Base-by-base conservation (phyloP, 2,329 filamentous ascomycete genomes). In the Colletotrichum melonis region DNA sequence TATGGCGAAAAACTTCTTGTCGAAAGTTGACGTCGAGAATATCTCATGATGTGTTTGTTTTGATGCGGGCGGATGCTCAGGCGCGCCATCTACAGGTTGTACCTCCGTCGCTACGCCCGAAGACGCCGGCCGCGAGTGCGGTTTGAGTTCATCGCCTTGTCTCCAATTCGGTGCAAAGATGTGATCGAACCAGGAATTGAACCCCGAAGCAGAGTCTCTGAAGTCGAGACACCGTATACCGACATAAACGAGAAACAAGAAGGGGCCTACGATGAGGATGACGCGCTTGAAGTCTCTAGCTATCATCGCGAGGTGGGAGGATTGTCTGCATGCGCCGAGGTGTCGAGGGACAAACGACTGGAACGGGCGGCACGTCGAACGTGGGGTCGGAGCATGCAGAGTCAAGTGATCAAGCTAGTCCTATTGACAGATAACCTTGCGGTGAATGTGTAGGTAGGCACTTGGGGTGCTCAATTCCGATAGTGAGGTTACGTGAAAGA, bases 1-100 rank as follows among this genome's bases (percentile, higher is more conserved):
- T 77, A 91, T 84, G 30, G 75, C 74, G 75, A 90, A 90, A 81
- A 84, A 90, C 38, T 82, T 85, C 42, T 78, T 80, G 75, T 89
- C 81, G 1, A 73, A 60, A 0, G 85, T 88, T 0, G 87, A 86
- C 2, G 79, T 54, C 0, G 89, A 90, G 76, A 82, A 86, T 55
- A 90, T 74, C 73, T 85, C 80, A 56, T 80, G 77, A 66, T 86
- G 81, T 1, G 76, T 75, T 3, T 1, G 26, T 11, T n/a, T 35
- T 19, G 60, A 49, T 6, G 46, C 19, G 14, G 16, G n/a, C 1
- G 26, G 26, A 14, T 55, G 12, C 5, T 49, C 19, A 49, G 49
- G 28, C 1, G 2, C 24, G 2, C 46, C 49, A 22, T 32, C 9
- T 5, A 19, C 24, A 14, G 16, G 75, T 78, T 70, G 77, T 81